These are phyloP conservation scores for Lachancea waltii DNA, from an alignment of 805 yeast genomes.

Conservation along the genomic window DNA sequence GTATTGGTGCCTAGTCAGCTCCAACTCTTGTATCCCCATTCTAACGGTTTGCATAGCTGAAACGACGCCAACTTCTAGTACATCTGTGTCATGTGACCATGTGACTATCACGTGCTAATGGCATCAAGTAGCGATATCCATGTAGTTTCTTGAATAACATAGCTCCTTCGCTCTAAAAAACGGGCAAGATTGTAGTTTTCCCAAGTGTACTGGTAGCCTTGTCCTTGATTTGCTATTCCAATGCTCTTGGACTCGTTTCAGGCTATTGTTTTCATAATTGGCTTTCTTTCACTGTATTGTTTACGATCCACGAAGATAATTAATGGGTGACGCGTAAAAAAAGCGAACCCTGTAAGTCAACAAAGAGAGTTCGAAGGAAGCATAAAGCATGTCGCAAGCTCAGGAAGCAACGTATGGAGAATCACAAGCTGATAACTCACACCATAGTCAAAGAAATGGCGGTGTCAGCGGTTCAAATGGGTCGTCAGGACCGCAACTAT, in stretches of 20 bases:
- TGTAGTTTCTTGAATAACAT: neutral
- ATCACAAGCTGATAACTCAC: conserved; percentile 5
- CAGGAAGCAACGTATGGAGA: conserved; percentile 11
- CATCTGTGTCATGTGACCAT: too few relatives aligned
- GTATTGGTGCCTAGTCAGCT: neutral
- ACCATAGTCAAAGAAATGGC: conserved; percentile 3
- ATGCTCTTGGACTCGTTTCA: neutral
- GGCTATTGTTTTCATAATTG: neutral
- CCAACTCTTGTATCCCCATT: too few relatives aligned
- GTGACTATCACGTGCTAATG: neutral
- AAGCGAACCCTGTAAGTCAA: neutral
- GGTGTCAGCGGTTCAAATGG: conserved; percentile 8
- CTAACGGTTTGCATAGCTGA: too few relatives aligned
- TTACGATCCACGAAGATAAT: too few relatives aligned
- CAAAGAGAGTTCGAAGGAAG: neutral
- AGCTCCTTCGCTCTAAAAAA: neutral
- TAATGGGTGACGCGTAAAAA: neutral
- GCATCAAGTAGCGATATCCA: too few relatives aligned
- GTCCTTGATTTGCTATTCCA: neutral
- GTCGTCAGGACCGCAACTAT: conserved; percentile 3
- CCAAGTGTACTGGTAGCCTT: too few relatives aligned
- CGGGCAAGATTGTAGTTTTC: neutral
- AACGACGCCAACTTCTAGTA: too few relatives aligned
- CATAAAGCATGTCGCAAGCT: conserved; percentile 10
- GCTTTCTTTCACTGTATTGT: too few relatives aligned